These are phyloP conservation scores for Colletotrichum sansevieriae DNA, from an alignment of 2,329 filamentous ascomycete genomes.

Conservation along the genomic window DNA sequence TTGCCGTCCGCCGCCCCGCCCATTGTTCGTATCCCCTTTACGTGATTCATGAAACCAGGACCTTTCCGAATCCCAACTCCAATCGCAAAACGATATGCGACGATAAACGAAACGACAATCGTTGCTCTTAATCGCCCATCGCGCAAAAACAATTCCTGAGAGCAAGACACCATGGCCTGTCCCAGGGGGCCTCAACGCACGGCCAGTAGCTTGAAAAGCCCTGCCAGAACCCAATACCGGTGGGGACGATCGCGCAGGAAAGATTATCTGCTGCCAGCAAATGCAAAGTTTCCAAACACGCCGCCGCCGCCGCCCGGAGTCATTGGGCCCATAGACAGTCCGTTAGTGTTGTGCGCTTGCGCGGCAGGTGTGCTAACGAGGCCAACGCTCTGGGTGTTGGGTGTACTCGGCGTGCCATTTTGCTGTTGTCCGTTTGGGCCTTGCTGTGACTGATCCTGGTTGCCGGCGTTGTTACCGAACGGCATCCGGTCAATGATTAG, in stretches of 20 bases:
- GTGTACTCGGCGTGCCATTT: slow-evolving; percentile 71
- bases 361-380: slow-evolving; percentile 63
- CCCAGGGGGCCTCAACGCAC: slow-evolving; percentile 3
- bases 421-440: slow-evolving; percentile 54
- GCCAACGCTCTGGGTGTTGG: slow-evolving; percentile 73
- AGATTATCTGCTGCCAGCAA: slow-evolving; percentile 54
- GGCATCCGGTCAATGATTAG: slow-evolving; percentile 53
- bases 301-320: slow-evolving; percentile 83
- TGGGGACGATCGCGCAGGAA: neutral
- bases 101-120: slow-evolving; percentile 13
- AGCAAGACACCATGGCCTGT: slow-evolving; percentile 33
- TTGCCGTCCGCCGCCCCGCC: slow-evolving; percentile 11
- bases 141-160: neutral
- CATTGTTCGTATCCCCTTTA: slow-evolving; percentile 20
- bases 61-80: slow-evolving; percentile 39
- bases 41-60: slow-evolving; percentile 38
- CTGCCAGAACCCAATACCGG: slow-evolving; percentile 1
- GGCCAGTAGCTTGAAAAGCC: neutral
- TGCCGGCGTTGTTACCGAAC: slow-evolving; percentile 50
- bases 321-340: slow-evolving; percentile 74
- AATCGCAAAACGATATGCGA: slow-evolving; percentile 14
- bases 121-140: neutral
- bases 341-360: slow-evolving; percentile 69
- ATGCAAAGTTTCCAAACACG: slow-evolving; percentile 80
- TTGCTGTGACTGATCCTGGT: slow-evolving; percentile 52